Conservation (phyloP, 2,329 filamentous ascomycete species). For the Didymella glomerata region DNA sequence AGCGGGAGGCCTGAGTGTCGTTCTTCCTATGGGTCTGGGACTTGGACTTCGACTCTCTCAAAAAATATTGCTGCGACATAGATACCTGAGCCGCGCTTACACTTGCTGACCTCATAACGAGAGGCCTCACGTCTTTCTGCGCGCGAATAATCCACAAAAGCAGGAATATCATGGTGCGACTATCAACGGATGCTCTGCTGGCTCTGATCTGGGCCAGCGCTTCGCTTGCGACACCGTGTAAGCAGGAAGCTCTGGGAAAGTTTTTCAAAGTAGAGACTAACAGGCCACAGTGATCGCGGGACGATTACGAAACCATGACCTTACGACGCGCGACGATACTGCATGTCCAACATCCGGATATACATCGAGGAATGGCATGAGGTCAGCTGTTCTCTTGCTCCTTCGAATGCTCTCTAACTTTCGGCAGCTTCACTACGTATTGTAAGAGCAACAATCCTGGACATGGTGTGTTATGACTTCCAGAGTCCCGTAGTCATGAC, state of each 20-base stretch:
- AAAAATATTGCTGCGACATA: not conserved
- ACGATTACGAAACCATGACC: conserved; percentile 22
- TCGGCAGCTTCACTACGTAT: conserved; percentile 36
- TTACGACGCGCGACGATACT: conserved; percentile 26
- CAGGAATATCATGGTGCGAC: not conserved
- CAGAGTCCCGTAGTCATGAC: not conserved
- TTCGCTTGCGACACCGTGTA: conserved; percentile 37
- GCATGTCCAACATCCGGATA: conserved; percentile 33
- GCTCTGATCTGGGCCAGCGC: conserved; percentile 33
- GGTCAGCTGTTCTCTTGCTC: conserved; percentile 2
- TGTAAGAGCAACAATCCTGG: conserved; percentile 41
- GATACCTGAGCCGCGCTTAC: not conserved
- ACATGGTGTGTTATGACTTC: conserved; percentile 31
- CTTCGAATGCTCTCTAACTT: not conserved
- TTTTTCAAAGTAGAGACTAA: conserved; percentile 16
- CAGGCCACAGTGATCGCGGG: conserved; percentile 28
- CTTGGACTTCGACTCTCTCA: not conserved
- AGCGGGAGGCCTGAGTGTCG: conserved; percentile 7
- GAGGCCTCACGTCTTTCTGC: not conserved
- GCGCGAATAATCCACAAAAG: not conserved
- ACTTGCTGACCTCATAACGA: not conserved
- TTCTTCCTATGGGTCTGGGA: conserved; percentile 3
- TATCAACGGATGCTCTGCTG: conserved; percentile 23
- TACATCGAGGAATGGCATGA: conserved; percentile 41
- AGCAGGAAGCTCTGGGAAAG: conserved; percentile 14